Conservation (phyloP, 1,284 basidiomycete genomes). For the Moesziomyces globuligerus region DNA sequence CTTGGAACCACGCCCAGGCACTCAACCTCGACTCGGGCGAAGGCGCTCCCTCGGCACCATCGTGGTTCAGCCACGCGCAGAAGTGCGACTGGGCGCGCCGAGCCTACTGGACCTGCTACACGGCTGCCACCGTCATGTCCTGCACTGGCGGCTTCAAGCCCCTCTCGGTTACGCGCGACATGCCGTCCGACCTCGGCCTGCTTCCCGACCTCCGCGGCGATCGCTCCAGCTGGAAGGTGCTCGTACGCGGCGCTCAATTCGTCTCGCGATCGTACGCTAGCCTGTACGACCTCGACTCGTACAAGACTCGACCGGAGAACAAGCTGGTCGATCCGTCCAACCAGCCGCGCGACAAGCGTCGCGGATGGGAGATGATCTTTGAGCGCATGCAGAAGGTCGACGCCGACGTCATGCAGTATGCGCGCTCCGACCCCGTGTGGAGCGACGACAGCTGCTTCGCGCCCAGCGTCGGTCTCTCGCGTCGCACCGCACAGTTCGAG, state of each 20-base stretch:
- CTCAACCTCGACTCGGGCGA: slow-evolving; percentile 42
- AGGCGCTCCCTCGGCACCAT: slow-evolving; percentile 13
- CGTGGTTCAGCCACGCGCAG: slow-evolving; percentile 53
- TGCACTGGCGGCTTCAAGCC: slow-evolving; percentile 58
- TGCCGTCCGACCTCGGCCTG: slow-evolving; percentile 49
- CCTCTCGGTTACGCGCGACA: slow-evolving; percentile 39
- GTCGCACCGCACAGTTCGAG: slow-evolving; percentile 35
- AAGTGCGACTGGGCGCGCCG: slow-evolving; percentile 60
- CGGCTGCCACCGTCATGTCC: slow-evolving; percentile 56
- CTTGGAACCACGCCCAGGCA: slow-evolving; percentile 53
- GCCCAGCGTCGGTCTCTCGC: slow-evolving; percentile 33
- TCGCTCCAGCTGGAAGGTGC: slow-evolving; percentile 52
- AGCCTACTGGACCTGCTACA: slow-evolving; percentile 54
- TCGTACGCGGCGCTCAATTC: slow-evolving; percentile 56
- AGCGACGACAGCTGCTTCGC: slow-evolving; percentile 44
- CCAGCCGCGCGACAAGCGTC: slow-evolving; percentile 33
- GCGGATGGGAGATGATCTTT: slow-evolving; percentile 50
- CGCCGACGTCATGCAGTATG: slow-evolving; percentile 54
- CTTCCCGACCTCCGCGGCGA: slow-evolving; percentile 47
- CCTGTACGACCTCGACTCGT: slow-evolving; percentile 54
- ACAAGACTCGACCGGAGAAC: slow-evolving; percentile 40
- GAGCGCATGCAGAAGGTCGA: slow-evolving; percentile 55
- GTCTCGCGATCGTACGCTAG: slow-evolving; percentile 52
- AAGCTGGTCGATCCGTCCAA: slow-evolving; percentile 18
- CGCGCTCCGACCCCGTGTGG: slow-evolving; percentile 51